Evolutionary conservation across 164 flowering plant genomes (phyloP).

Genomic region (Berberis vulgaris): DNA sequence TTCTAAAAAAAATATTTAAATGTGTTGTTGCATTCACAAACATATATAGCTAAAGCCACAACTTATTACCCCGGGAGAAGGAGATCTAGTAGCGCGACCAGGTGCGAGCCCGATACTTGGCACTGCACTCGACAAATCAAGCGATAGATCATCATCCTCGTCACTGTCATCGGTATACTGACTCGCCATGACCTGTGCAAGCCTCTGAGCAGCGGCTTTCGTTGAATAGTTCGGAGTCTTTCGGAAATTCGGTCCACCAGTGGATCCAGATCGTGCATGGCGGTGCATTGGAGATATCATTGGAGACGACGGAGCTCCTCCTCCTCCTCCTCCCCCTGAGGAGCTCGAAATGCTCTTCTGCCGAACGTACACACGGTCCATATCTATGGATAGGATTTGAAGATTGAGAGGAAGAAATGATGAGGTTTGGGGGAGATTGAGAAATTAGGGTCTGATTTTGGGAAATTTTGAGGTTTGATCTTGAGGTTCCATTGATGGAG

Average conservation of each 20-base stretch:
- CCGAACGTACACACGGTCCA: slow-evolving; percentile 36
- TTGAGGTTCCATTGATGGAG: too few species aligned
- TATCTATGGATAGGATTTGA: neutral
- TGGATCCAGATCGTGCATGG: slow-evolving; percentile 58
- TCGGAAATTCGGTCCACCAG: slow-evolving; percentile 21
- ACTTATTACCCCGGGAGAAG: slow-evolving; percentile 45
- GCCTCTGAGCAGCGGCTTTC: slow-evolving; percentile 88
- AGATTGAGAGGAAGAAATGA: neutral
- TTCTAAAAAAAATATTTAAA: neutral
- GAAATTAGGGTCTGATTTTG: too few species aligned
- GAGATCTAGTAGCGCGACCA: slow-evolving; percentile 35
- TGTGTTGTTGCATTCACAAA: neutral
- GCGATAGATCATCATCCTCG: slow-evolving; percentile 36
- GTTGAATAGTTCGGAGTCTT: slow-evolving; percentile 53
- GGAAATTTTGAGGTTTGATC: too few species aligned
- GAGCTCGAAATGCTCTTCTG: slow-evolving; percentile 31
- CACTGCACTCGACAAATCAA: slow-evolving; percentile 27
- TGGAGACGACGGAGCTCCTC: slow-evolving; percentile 29
- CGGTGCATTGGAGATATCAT: slow-evolving; percentile 43
- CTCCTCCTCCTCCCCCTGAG: slow-evolving; percentile 10
- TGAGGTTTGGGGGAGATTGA: neutral
- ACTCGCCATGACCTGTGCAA: slow-evolving; percentile 79
- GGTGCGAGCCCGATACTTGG: slow-evolving; percentile 42
- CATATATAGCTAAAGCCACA: neutral
- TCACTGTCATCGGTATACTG: slow-evolving; percentile 44